Evolutionary conservation across 495 filamentous ascomycete species (phyloP), one percentile per base, ranked within the genome.

Genomic region (Letharia lupina): DNA sequence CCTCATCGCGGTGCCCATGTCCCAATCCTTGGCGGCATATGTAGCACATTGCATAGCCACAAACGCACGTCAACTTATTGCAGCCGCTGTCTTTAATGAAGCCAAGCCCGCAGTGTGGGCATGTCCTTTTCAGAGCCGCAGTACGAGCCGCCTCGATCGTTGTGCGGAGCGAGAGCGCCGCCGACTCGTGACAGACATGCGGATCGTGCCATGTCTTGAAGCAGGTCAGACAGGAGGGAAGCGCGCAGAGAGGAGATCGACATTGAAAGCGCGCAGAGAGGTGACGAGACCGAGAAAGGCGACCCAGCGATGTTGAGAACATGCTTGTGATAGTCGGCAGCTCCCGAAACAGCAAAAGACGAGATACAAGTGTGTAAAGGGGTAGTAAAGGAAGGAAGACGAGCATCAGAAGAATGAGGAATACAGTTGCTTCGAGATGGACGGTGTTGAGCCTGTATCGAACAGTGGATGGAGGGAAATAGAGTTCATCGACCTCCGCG

Each of bases 21-120:
- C 75, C 77, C 1, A 83, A 72, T 28, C 79, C 79, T 67, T 82
- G 79, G 37, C 89, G 88, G 72, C 90, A 96, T 50, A 96, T 83
- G 67, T 96, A 97, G 77, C 94, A 98, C 94, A 98, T 98, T 66
- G 88, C 87, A 76, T 97, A 98, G 1, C 94, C 93, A 74, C 94
- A 98, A n/a, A 90, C 83, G 73, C 94, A 98, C n/a, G 89, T 93
- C 20, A 98, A 77, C 75, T 96, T 97, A 77, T 98, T 98, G 81
- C 94, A 98, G 67, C 94, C 94, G 42, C 88, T 86, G 4, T 83
- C 86, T 72, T 97, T 97, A 75, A 98, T 88, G 72, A 98, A 97
- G 20, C 88, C 90, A 35, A 91, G 86, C 65, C 89, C 85, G 78
- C 94, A 98, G 62, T 85, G 82, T 13, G 94, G 94, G 74, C 94